Conservation (phyloP, 805 yeast species). For the Blastobotrys muscicola region DNA sequence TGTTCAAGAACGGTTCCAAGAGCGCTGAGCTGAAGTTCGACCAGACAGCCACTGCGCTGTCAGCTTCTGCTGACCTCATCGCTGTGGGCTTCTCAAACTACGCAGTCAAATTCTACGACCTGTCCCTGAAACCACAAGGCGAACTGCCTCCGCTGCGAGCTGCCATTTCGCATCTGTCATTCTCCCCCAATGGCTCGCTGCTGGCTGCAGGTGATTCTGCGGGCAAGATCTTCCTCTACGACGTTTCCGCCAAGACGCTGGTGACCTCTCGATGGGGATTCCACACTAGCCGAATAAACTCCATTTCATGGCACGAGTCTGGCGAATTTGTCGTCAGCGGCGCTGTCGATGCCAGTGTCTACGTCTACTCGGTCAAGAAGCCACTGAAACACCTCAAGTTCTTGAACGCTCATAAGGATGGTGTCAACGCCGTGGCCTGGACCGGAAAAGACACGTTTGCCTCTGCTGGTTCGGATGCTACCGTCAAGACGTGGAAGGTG, state of each 20-base stretch:
- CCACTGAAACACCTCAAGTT: constrained; percentile 71
- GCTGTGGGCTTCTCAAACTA: constrained; percentile 43
- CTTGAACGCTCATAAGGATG: constrained; percentile 80
- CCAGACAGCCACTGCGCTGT: constrained; percentile 39
- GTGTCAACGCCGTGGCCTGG: constrained; percentile 75
- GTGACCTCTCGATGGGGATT: constrained; percentile 88
- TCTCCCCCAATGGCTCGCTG: constrained; percentile 59
- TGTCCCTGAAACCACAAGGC: constrained; percentile 14
- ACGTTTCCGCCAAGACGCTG: constrained; percentile 41
- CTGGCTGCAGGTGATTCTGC: constrained; percentile 80
- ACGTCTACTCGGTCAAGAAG: constrained; percentile 65
- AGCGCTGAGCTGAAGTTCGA: constrained; percentile 26
- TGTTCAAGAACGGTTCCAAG: constrained; percentile 25
- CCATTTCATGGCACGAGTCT: constrained; percentile 71
- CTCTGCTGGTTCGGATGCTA: constrained; percentile 74
- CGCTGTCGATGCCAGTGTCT: constrained; percentile 74
- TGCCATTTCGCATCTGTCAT: constrained; percentile 50
- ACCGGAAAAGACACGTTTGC: constrained; percentile 37
- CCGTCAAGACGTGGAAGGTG: constrained; percentile 62
- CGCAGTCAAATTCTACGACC: constrained; percentile 33
- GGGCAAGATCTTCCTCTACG: constrained; percentile 78
- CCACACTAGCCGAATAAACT: constrained; percentile 75
- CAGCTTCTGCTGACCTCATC: constrained; percentile 33
- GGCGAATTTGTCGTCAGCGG: constrained; percentile 67
- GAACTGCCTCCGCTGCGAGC: constrained; percentile 44